phyloP scores from a whole-genome alignment of 768 basidiomycete species.

The Vishniacozyma victoriae region DNA sequence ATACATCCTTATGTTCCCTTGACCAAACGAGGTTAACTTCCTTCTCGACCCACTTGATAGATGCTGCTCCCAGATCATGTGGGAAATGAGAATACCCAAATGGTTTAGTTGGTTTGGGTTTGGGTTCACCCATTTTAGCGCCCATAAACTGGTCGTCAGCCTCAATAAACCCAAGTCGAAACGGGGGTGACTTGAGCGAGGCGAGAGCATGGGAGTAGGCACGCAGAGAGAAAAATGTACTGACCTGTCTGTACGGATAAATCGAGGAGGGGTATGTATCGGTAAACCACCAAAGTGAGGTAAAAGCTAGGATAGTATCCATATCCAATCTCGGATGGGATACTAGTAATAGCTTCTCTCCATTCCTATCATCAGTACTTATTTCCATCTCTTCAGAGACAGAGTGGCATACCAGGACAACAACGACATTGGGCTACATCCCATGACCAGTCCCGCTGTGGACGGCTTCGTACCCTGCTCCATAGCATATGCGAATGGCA shows the following conservation, averaged over 20 bases:
- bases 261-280: constrained; percentile 35
- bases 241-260: constrained; percentile 35
- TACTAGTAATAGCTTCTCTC: constrained; percentile 41
- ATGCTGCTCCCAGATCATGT: constrained; percentile 36
- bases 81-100: constrained; percentile 43
- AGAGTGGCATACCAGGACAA: constrained; percentile 27
- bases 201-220: not conserved
- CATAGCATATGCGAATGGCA: constrained; percentile 22
- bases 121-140: not conserved
- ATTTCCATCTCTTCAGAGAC: not conserved
- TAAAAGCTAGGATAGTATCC: constrained; percentile 28
- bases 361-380: constrained; percentile 19
- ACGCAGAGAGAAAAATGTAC: not conserved
- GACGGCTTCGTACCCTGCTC: constrained; percentile 34
- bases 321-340: constrained; percentile 21
- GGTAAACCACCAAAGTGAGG: constrained; percentile 41
- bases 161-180: not conserved
- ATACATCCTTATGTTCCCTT: constrained; percentile 38
- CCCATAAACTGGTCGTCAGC: constrained; percentile 1
- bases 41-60: constrained; percentile 36
- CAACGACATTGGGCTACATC: constrained; percentile 30
- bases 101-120: constrained; percentile 15
- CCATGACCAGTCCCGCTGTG: constrained; percentile 33
- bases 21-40: constrained; percentile 38
- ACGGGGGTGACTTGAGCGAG: not conserved